Percentiles rank a stretch among this genome's conserved stretches.
Conservation (phyloP, 2,329 filamentous ascomycete genomes). For the Ascomycota sp. region DNA sequence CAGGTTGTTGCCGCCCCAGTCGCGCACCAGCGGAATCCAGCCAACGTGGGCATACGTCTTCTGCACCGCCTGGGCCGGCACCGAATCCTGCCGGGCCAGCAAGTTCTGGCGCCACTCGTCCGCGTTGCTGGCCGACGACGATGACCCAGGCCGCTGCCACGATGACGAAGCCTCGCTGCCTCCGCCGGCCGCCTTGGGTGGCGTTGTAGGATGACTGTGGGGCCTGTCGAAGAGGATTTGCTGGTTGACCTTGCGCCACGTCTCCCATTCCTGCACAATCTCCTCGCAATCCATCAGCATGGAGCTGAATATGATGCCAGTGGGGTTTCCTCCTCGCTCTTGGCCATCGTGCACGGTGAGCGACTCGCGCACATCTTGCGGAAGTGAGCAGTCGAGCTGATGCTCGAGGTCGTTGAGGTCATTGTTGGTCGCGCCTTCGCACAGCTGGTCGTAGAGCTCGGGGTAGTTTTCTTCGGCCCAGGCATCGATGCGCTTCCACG, state of each 20-base stretch:
- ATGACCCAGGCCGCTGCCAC: constrained; percentile 25
- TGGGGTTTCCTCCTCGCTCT: constrained; percentile 76
- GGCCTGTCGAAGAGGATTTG: constrained; percentile 53
- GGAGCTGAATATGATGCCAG: constrained; percentile 76
- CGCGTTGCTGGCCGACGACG: constrained; percentile 29
- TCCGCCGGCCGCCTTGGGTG: constrained; percentile 52
- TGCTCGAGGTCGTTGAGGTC: constrained; percentile 95
- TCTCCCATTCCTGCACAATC: constrained; percentile 92
- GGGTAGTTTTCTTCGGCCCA: constrained; percentile 94
- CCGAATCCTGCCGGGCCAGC: constrained; percentile 64
- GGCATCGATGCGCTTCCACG: constrained; percentile 81
- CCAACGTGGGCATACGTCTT: constrained; percentile 83
- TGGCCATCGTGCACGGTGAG: constrained; percentile 88
- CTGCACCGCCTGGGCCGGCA: constrained; percentile 70
- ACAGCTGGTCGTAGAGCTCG: constrained; percentile 81
- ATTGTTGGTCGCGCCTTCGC: constrained; percentile 80
- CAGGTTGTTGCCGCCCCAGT: constrained; percentile 97
- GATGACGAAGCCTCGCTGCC: constrained; percentile 49
- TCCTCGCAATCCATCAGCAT: constrained; percentile 98
- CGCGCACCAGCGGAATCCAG: constrained; percentile 90
- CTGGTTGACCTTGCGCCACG: constrained; percentile 85
- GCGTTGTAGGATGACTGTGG: constrained; percentile 37
- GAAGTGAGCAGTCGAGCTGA: constrained; percentile 81
- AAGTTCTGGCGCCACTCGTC: constrained; percentile 68
- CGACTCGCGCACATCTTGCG: constrained; percentile 83